A percentile compares a stretch with the other conserved stretches of the same genome.
Evolutionary conservation across 495 filamentous ascomycete species (phyloP).

Genomic region (Hyaloscypha finlandica): DNA sequence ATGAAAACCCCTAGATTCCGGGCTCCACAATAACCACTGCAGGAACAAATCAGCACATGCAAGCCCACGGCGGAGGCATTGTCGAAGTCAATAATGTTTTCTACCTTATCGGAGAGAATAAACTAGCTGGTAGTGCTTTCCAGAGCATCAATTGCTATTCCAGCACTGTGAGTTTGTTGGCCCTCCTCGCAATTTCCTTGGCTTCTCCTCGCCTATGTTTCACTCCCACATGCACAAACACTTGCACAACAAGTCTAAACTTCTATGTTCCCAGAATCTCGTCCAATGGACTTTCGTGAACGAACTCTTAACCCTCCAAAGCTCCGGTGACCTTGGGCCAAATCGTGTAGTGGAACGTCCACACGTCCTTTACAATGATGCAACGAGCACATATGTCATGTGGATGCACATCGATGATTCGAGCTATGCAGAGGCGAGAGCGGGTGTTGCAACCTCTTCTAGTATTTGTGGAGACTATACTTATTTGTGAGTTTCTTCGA

Average conservation of each 20-base stretch:
- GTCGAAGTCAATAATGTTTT: slow-evolving; percentile 46
- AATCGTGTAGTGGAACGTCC: slow-evolving; percentile 65
- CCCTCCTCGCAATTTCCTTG: not conserved
- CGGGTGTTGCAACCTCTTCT: slow-evolving; percentile 60
- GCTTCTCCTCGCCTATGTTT: not conserved
- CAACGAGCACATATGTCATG: slow-evolving; percentile 48
- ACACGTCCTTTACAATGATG: slow-evolving; percentile 59
- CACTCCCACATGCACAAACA: slow-evolving; percentile 27
- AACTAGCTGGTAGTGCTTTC: slow-evolving; percentile 57
- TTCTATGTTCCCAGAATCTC: slow-evolving; percentile 48
- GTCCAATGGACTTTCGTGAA: slow-evolving; percentile 63
- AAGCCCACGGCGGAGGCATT: slow-evolving; percentile 54
- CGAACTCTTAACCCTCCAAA: slow-evolving; percentile 51
- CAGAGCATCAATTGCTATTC: slow-evolving; percentile 60
- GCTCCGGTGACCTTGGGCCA: slow-evolving; percentile 59
- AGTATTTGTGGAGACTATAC: slow-evolving; percentile 61
- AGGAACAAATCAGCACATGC: slow-evolving; percentile 53
- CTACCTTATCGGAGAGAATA: slow-evolving; percentile 70
- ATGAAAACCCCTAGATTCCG: slow-evolving; percentile 36
- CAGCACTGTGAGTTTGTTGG: slow-evolving; percentile 19
- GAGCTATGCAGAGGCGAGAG: slow-evolving; percentile 64
- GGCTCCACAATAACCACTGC: slow-evolving; percentile 53
- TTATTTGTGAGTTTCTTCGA: slow-evolving; percentile 32
- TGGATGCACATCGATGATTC: slow-evolving; percentile 70
- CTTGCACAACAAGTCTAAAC: slow-evolving; percentile 32